A percentile compares a stretch with the other conserved stretches of the same genome.
phyloP scores from a whole-genome alignment of 2,329 filamentous ascomycete species.

The Calonectria hawksworthii region DNA sequence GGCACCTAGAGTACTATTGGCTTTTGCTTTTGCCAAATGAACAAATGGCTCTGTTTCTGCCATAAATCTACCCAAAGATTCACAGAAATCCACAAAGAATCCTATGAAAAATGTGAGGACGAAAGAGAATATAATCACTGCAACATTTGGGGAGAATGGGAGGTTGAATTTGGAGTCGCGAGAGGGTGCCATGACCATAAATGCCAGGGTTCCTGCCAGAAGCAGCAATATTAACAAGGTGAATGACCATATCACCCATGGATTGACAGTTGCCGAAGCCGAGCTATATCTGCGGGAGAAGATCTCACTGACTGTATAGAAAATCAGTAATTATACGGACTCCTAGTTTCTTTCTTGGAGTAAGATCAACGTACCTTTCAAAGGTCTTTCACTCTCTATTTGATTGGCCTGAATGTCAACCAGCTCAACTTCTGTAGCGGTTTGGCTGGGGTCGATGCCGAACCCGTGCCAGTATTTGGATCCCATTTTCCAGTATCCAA shows the following conservation, averaged over 20 bases:
- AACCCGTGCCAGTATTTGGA: neutral
- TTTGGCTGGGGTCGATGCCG: neutral
- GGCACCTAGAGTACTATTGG: neutral
- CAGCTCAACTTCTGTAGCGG: no score
- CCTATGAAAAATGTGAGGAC: neutral
- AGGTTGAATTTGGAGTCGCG: neutral
- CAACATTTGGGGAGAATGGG: neutral
- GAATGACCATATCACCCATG: neutral
- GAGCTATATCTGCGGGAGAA: neutral
- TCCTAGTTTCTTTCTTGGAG: no score
- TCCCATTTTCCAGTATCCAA: neutral
- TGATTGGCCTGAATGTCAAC: no score
- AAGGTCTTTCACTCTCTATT: no score
- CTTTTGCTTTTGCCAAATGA: neutral
- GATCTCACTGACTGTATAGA: neutral
- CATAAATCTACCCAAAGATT: neutral
- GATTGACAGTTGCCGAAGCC: neutral
- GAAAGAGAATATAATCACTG: neutral
- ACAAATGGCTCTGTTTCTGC: neutral
- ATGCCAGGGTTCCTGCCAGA: neutral
- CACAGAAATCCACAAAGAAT: neutral
- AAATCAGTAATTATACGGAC: neutral
- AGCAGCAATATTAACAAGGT: neutral
- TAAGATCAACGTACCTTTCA: no score
- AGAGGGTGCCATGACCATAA: neutral